A percentile compares a stretch with the other conserved stretches of the same genome.
phyloP scores from a whole-genome alignment of 2,329 filamentous ascomycete species.

The Colletotrichum chlorophyti region DNA sequence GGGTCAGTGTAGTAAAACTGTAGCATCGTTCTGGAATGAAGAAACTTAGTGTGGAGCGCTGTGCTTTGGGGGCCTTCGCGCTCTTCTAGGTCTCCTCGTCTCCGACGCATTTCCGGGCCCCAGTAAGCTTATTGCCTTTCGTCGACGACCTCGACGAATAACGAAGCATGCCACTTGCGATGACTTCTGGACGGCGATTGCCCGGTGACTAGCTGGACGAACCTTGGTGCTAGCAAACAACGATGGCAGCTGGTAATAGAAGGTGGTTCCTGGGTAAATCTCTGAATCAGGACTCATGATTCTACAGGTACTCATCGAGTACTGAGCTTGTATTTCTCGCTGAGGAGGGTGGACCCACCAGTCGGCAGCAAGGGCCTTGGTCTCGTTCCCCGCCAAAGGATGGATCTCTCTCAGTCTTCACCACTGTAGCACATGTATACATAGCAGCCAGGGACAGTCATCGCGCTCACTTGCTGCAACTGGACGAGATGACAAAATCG shows the following conservation, averaged over 20 bases:
- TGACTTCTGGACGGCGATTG: not conserved
- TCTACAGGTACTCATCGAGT: conserved; percentile 8
- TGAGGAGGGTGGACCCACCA: not conserved
- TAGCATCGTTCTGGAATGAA: no score
- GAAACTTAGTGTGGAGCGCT: no score
- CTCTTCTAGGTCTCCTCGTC: not conserved
- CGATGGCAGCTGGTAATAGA: not conserved
- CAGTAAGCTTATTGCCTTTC: not conserved
- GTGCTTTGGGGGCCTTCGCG: no score
- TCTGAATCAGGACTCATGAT: conserved; percentile 1
- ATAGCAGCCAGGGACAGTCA: no score
- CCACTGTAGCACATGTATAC: not conserved
- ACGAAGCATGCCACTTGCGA: not conserved
- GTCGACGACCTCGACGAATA: not conserved
- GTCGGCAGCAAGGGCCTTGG: conserved; percentile 14
- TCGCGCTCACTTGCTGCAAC: conserved; percentile 17
- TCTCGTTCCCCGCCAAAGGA: not conserved
- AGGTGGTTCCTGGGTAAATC: conserved; percentile 2
- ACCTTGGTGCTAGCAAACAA: conserved; percentile 2
- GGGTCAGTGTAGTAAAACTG: no score
- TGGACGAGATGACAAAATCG: conserved; percentile 7
- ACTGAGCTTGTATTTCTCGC: conserved; percentile 15
- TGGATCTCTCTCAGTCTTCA: not conserved
- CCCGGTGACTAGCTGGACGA: not conserved
- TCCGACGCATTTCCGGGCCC: not conserved